Evolutionary conservation across 164 flowering plant genomes (phyloP).

Genomic region (Akebia trifoliata): DNA sequence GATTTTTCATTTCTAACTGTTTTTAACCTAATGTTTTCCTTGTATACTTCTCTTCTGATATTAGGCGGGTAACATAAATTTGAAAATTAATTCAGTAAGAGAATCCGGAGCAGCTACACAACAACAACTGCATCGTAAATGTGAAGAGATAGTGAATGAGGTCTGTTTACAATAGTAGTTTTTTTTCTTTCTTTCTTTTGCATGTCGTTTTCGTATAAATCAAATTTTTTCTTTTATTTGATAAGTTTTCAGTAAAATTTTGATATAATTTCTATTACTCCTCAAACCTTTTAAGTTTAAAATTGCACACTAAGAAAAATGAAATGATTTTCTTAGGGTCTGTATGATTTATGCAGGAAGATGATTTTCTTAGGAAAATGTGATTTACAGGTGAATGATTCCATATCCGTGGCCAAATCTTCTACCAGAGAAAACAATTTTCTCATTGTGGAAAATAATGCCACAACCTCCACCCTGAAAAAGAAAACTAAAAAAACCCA

Average conservation of each 20-base stretch:
- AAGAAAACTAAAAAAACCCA: too few relatives aligned
- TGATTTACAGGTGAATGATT: too few relatives aligned
- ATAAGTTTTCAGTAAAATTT: background rate
- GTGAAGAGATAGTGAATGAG: constrained; percentile 51
- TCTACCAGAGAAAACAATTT: too few relatives aligned
- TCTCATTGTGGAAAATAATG: too few relatives aligned
- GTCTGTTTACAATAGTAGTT: constrained; percentile 20
- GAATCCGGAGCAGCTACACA: constrained; percentile 46
- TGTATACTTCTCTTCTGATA: constrained; percentile 4
- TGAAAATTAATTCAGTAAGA: constrained; percentile 34
- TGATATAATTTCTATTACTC: too few relatives aligned
- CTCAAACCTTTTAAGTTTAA: too few relatives aligned
- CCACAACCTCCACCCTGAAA: too few relatives aligned
- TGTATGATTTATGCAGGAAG: too few relatives aligned
- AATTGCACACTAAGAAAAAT: too few relatives aligned
- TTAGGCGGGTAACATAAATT: constrained; percentile 52
- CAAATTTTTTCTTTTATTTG: background rate
- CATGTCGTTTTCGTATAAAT: background rate
- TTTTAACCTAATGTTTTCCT: background rate
- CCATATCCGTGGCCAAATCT: too few relatives aligned
- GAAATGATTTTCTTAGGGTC: too few relatives aligned
- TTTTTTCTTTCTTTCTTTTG: background rate
- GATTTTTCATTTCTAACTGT: background rate
- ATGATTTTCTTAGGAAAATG: too few relatives aligned
- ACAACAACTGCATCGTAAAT: constrained; percentile 35